Base-by-base conservation (phyloP, 1,284 basidiomycete genomes). In the Irpex sp. region DNA sequence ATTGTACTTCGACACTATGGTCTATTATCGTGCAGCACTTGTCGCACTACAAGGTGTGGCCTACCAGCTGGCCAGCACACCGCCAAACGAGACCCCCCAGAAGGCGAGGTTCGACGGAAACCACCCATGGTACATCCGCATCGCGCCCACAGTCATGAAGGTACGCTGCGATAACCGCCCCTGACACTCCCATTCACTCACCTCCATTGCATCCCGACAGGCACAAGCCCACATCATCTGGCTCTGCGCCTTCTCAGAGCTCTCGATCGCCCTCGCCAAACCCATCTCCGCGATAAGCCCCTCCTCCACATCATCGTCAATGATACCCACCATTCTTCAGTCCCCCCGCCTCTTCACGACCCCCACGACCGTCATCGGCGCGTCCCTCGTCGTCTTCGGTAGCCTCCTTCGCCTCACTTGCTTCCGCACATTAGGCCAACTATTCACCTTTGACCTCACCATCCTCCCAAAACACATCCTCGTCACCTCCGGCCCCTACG, bases 391-490 rank as follows among this genome's bases (percentile, higher is more conserved):
- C 64, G 69, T 78, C 4, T 70, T 80, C 8, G 86, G 85, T 8
- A 77, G 80, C 62, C 57, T 73, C 59, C 72, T 80, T 54, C 78
- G 79, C 38, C 60, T 76, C 55, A 68, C 66, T 15, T 81, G 80
- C 66, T 81, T 77, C 73, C 72, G 67, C 58, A 72, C 74, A 59
- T 77, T 81, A 38, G 86, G 85, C 1, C 71, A 78, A 4, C 75
- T 86, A 62, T 88, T 88, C 75, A 88, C 86, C 0, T 88, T 86
- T 72, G 85, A 86, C 66, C 79, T 88, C 64, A 83, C 84, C 57
- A 75, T 87, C 57, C 79, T 82, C 66, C 82, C 83, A 1, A 72
- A 76, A n/a, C 86, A 87, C 73, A 78, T 73, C 48, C 79, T 88
- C 62, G 75, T 88, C 68, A 86, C 83, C 0, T 74, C 72, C 13